These are phyloP conservation scores for Ustilago tritici DNA, from an alignment of 1,284 basidiomycete species.

Conservation along the genomic window DNA sequence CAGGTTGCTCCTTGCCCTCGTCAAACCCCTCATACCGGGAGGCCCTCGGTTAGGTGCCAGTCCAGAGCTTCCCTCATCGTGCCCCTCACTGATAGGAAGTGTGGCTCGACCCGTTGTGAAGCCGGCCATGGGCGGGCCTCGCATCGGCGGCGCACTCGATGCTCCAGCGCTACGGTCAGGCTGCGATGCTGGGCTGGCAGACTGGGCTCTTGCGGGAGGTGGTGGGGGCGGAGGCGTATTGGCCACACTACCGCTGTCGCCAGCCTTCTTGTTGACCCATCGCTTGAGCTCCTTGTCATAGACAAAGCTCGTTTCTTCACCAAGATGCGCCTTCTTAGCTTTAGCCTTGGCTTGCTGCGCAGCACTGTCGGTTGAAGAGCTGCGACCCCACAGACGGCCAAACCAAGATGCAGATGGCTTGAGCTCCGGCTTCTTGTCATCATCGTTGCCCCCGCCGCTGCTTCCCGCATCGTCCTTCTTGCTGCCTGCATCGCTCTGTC, in stretches of 20 bases:
- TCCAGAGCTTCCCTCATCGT: conserved; percentile 39
- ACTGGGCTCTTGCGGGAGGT: conserved; percentile 54
- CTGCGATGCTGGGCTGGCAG: conserved; percentile 60
- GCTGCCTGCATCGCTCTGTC: conserved; percentile 20
- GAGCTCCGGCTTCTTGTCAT: conserved; percentile 52
- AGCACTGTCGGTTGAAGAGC: conserved; percentile 68
- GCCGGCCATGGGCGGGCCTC: conserved; percentile 15
- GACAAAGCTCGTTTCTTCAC: conserved; percentile 90
- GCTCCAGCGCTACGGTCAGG: conserved; percentile 38
- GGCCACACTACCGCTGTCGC: conserved; percentile 55
- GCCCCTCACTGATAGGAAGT: conserved; percentile 48
- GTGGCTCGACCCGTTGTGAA: conserved; percentile 30
- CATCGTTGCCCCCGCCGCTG: conserved; percentile 1
- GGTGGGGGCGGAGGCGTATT: conserved; percentile 62
- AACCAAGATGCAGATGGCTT: conserved; percentile 76
- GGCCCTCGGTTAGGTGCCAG: conserved; percentile 25
- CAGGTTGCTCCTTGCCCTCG: conserved; percentile 56
- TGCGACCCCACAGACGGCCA: conserved; percentile 73
- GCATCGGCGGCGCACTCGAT: conserved; percentile 40
- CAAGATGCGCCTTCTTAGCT: conserved; percentile 80
- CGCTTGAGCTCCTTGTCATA: conserved; percentile 94
- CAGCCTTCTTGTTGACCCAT: conserved; percentile 92
- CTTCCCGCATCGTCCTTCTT: conserved; percentile 18
- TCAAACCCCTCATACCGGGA: conserved; percentile 29
- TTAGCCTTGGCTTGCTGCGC: conserved; percentile 60